Evolutionary conservation across 495 filamentous ascomycete genomes (phyloP).

Genomic region (Hapsidospora chrysogenum): DNA sequence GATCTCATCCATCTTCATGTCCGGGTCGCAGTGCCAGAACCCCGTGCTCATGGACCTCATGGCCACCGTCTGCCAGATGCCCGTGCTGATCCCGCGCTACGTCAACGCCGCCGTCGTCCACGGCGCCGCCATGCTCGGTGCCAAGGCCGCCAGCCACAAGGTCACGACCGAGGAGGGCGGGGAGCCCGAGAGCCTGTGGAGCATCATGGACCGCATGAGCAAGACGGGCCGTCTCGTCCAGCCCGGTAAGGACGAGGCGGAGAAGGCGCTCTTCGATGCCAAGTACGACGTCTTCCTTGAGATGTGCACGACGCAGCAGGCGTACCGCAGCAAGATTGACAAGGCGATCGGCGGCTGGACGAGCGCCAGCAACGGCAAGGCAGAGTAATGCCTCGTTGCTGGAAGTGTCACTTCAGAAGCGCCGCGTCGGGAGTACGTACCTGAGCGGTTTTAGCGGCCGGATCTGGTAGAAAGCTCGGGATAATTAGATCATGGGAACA

Average conservation of each 20-base stretch:
- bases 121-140: conserved; percentile 91
- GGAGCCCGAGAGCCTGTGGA: conserved; percentile 58
- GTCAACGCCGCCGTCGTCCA: conserved; percentile 93
- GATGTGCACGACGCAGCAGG: conserved; percentile 57
- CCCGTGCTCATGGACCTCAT: conserved; percentile 78
- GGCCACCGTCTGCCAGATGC: conserved; percentile 77
- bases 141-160: conserved; percentile 74
- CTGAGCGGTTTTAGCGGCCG: no score
- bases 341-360: conserved; percentile 40
- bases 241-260: conserved; percentile 47
- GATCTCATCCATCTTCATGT: conserved; percentile 94
- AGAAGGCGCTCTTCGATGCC: conserved; percentile 62
- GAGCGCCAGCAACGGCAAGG: no score
- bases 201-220: conserved; percentile 94
- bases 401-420: no score
- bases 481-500: no score
- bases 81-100: conserved; percentile 80
- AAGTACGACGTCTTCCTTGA: conserved; percentile 82
- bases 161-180: conserved; percentile 25
- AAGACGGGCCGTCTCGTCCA: conserved; percentile 75
- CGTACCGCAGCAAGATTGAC: conserved; percentile 53
- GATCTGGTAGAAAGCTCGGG: no score
- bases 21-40: conserved; percentile 92
- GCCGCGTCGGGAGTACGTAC: no score
- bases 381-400: no score